Percentiles rank a stretch among this genome's conserved stretches.
These are phyloP conservation scores for Nemophila menziesii DNA, from an alignment of 257 asterid species.

Conservation along the genomic window DNA sequence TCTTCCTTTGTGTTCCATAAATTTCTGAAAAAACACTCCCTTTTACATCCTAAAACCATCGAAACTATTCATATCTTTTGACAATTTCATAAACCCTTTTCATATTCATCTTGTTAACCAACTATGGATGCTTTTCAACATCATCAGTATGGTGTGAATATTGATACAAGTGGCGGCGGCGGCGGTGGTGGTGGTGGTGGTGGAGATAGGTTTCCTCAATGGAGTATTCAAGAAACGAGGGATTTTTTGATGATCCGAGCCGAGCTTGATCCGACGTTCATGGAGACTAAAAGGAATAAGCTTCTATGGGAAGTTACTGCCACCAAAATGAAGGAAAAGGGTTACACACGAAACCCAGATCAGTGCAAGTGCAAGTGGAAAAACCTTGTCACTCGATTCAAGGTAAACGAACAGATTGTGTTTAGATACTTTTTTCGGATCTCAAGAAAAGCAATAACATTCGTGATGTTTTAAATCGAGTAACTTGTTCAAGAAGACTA, in stretches of 20 bases:
- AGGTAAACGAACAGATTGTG: too few species aligned
- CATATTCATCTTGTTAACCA: not conserved
- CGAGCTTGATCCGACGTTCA: constrained; percentile 79
- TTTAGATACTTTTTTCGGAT: too few species aligned
- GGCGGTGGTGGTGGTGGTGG: constrained; percentile 11
- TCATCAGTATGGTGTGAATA: constrained; percentile 20
- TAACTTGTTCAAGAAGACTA: too few species aligned
- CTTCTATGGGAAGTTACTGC: constrained; percentile 82
- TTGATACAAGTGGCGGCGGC: constrained; percentile 24
- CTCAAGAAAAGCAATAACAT: too few species aligned
- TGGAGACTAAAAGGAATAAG: constrained; percentile 88
- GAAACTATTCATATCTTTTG: not conserved
- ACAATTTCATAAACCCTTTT: constrained; percentile 1
- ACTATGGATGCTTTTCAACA: constrained; percentile 17
- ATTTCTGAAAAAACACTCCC: constrained; percentile 10
- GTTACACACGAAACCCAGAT: constrained; percentile 70
- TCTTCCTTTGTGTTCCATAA: constrained; percentile 1
- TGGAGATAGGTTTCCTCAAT: constrained; percentile 88
- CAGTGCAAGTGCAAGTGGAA: constrained; percentile 99
- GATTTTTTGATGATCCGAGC: constrained; percentile 85
- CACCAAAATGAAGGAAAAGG: constrained; percentile 83
- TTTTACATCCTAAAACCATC: constrained; percentile 25
- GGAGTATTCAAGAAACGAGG: constrained; percentile 86
- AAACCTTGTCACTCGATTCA: constrained; percentile 87
- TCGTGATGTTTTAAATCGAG: too few species aligned